Conservation (phyloP, 2,329 filamentous ascomycete species). For the Zasmidium citrigriseum region DNA sequence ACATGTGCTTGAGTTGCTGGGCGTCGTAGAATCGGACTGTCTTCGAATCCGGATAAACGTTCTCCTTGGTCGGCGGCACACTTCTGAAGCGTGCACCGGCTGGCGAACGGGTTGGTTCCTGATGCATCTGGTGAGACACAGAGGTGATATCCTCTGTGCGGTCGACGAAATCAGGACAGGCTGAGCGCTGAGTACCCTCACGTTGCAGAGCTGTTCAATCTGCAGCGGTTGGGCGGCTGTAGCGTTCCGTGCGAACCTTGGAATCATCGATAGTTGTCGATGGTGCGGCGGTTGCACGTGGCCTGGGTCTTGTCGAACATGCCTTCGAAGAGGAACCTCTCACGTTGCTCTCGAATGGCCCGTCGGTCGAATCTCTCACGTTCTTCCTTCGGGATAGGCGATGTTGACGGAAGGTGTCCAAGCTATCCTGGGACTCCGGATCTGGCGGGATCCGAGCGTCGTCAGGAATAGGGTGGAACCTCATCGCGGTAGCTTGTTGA, state of each 20-base stretch:
- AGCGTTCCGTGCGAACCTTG: background rate
- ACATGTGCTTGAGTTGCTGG: background rate
- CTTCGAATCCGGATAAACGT: background rate
- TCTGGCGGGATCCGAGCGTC: background rate
- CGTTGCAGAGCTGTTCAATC: background rate
- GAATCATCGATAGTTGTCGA: background rate
- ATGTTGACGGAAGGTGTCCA: background rate
- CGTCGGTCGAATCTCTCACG: background rate
- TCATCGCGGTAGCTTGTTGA: background rate
- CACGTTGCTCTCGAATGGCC: background rate
- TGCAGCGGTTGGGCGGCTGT: background rate
- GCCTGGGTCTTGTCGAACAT: background rate
- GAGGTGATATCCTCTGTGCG: background rate
- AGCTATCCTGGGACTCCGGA: background rate
- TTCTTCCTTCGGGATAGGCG: background rate
- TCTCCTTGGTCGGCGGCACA: background rate
- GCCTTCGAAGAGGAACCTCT: background rate
- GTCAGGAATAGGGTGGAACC: background rate
- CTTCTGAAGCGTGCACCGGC: background rate
- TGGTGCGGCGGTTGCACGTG: background rate
- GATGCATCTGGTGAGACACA: background rate
- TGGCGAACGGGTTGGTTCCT: background rate
- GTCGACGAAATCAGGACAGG: background rate
- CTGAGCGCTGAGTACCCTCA: background rate
- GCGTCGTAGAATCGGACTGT: background rate